Percentiles rank a stretch among this genome's conserved stretches.
Conservation (phyloP, 2,329 filamentous ascomycete genomes). For the Aureobasidium lini region DNA sequence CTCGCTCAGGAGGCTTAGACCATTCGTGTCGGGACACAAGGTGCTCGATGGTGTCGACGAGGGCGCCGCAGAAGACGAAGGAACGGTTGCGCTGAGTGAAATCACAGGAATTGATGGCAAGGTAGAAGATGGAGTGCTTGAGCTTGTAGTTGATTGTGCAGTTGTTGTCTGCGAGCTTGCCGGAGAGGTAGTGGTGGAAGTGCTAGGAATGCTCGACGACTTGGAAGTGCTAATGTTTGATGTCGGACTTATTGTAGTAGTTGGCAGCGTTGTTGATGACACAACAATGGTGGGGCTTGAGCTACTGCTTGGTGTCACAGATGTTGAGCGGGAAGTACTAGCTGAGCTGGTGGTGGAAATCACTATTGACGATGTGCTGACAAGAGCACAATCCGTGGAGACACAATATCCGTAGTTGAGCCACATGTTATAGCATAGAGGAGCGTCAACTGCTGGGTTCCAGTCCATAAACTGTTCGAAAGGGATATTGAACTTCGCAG, state of each 20-base stretch:
- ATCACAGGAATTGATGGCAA: not conserved
- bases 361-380: not conserved
- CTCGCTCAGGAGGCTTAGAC: not conserved
- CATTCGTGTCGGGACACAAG: slow-evolving; percentile 15
- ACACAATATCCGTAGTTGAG: slow-evolving; percentile 22
- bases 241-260: slow-evolving; percentile 10
- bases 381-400: slow-evolving; percentile 15
- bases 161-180: not conserved
- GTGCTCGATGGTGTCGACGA: slow-evolving; percentile 9
- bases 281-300: slow-evolving; percentile 43
- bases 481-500: slow-evolving; percentile 16
- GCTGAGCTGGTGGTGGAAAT: not conserved
- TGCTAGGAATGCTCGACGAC: not conserved
- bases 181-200: not conserved
- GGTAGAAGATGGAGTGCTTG: not conserved
- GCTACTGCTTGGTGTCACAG: slow-evolving; percentile 24
- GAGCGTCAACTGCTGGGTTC: slow-evolving; percentile 21
- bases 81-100: not conserved
- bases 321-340: slow-evolving; percentile 3
- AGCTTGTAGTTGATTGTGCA: not conserved
- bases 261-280: slow-evolving; percentile 30
- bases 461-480: slow-evolving; percentile 20
- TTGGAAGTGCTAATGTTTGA: not conserved
- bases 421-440: slow-evolving; percentile 19
- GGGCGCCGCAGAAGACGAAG: not conserved